These are phyloP conservation scores for Urtica urens DNA, from an alignment of 306 rosid species.

Conservation along the genomic window DNA sequence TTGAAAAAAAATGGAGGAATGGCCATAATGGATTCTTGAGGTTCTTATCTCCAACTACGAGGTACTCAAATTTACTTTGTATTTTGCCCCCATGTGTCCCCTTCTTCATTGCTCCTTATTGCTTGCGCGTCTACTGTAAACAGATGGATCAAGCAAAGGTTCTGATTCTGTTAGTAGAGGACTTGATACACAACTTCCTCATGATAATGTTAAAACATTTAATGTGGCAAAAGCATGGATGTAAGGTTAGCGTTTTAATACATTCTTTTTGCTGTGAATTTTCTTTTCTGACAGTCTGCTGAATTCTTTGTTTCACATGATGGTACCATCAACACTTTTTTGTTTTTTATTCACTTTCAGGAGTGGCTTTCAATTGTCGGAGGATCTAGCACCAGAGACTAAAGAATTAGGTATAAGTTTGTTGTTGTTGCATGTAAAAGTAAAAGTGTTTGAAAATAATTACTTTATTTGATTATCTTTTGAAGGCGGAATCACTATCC, in stretches of 20 bases:
- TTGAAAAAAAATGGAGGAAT: slow-evolving; percentile 81
- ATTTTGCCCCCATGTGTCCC: no score
- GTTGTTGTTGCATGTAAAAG: neutral
- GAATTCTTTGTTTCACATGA: neutral
- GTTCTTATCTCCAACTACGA: slow-evolving; percentile 78
- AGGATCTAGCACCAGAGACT: slow-evolving; percentile 93
- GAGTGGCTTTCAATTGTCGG: slow-evolving; percentile 99
- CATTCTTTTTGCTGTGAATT: neutral
- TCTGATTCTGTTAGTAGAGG: slow-evolving; percentile 59
- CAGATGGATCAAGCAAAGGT: slow-evolving; percentile 59
- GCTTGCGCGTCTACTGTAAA: no score
- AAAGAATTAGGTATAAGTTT: slow-evolving; percentile 60
- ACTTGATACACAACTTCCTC: slow-evolving; percentile 68
- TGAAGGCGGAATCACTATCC: slow-evolving; percentile 87
- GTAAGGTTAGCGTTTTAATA: slow-evolving; percentile 60
- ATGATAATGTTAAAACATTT: slow-evolving; percentile 72
- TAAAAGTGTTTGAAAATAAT: slow-evolving; percentile 6
- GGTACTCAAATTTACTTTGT: no score
- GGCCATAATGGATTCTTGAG: slow-evolving; percentile 99
- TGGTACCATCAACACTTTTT: neutral
- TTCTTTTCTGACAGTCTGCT: neutral
- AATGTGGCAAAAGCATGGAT: slow-evolving; percentile 93
- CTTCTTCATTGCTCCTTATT: no score
- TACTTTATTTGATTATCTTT: slow-evolving; percentile 21
- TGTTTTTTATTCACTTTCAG: slow-evolving; percentile 79